These are phyloP conservation scores for Exidia glandulosa DNA, from an alignment of 768 basidiomycete species.

Conservation along the genomic window DNA sequence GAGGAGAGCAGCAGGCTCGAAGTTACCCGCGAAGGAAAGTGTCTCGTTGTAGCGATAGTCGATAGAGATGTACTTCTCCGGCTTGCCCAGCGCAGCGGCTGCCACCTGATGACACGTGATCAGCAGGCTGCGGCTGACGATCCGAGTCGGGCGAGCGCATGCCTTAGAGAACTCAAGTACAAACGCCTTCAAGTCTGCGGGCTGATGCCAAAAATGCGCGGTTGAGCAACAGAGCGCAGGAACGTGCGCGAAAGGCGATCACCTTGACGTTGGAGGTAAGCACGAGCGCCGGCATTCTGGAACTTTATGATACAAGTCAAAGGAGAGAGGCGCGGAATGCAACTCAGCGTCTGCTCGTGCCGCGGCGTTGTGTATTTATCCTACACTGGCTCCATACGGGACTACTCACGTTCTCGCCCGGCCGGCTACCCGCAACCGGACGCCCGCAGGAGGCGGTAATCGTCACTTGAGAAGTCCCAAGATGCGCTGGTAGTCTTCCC, in stretches of 20 bases:
- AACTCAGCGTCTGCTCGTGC: too few relatives aligned
- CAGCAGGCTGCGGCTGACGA: background rate
- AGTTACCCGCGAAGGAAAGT: conserved; percentile 50
- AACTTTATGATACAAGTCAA: too few relatives aligned
- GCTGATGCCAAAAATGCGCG: conserved; percentile 3
- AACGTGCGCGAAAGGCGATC: background rate
- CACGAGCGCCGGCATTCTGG: conserved; percentile 26
- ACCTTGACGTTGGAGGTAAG: conserved; percentile 31
- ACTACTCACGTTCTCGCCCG: too few relatives aligned
- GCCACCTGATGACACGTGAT: conserved; percentile 28
- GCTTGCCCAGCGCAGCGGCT: conserved; percentile 43
- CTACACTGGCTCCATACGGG: too few relatives aligned
- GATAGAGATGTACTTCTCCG: conserved; percentile 42
- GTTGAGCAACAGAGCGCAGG: background rate
- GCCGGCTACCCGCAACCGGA: too few relatives aligned
- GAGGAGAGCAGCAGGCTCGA: conserved; percentile 56
- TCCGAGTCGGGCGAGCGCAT: background rate
- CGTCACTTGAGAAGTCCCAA: conserved; percentile 41
- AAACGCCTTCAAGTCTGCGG: conserved; percentile 23
- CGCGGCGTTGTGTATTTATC: too few relatives aligned
- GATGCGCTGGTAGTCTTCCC: conserved; percentile 77
- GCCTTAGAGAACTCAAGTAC: conserved; percentile 50
- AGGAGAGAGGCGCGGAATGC: too few relatives aligned
- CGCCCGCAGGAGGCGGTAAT: too few relatives aligned
- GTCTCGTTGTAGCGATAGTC: conserved; percentile 46